Conservation (phyloP, 805 yeast species). For the Kluyveromyces wickerhamii region DNA sequence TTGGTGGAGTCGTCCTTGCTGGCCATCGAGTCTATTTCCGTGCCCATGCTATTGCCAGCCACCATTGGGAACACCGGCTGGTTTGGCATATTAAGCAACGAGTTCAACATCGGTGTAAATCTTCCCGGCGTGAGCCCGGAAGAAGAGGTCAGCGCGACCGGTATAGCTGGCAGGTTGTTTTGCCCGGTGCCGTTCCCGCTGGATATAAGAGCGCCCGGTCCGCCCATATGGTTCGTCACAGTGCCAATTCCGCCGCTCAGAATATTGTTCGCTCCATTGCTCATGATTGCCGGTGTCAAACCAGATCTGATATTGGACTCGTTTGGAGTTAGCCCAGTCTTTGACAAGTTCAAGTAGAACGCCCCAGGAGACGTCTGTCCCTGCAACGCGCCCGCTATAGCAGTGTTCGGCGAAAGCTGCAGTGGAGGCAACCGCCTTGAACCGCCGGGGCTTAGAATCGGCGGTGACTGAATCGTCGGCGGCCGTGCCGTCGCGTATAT, state of each 20-base stretch:
- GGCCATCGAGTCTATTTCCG: too few relatives aligned
- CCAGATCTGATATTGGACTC: conserved; percentile 69
- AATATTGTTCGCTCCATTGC: conserved; percentile 1
- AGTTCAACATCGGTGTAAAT: conserved; percentile 2
- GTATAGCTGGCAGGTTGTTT: conserved; percentile 3
- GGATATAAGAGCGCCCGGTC: neutral
- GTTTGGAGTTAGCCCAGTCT: conserved; percentile 66
- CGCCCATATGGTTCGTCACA: conserved; percentile 1
- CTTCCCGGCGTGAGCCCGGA: neutral
- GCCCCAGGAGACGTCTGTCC: conserved; percentile 10
- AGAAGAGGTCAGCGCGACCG: conserved; percentile 4
- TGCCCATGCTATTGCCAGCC: too few relatives aligned
- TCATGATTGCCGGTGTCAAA: conserved; percentile 52
- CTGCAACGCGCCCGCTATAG: neutral
- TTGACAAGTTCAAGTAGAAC: conserved; percentile 22
- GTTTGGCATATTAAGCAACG: conserved; percentile 1
- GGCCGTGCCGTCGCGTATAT: conserved; percentile 15
- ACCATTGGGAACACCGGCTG: neutral
- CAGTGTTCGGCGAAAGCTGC: conserved; percentile 13
- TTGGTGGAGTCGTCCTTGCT: conserved; percentile 12
- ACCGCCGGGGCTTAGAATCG: conserved; percentile 49
- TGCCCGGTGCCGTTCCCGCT: neutral
- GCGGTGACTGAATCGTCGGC: conserved; percentile 30
- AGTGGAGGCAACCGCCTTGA: conserved; percentile 46
- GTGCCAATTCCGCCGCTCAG: conserved; percentile 3